These are phyloP conservation scores for Limonium bicolor DNA, from an alignment of 148 eudicot genomes.

Conservation along the genomic window DNA sequence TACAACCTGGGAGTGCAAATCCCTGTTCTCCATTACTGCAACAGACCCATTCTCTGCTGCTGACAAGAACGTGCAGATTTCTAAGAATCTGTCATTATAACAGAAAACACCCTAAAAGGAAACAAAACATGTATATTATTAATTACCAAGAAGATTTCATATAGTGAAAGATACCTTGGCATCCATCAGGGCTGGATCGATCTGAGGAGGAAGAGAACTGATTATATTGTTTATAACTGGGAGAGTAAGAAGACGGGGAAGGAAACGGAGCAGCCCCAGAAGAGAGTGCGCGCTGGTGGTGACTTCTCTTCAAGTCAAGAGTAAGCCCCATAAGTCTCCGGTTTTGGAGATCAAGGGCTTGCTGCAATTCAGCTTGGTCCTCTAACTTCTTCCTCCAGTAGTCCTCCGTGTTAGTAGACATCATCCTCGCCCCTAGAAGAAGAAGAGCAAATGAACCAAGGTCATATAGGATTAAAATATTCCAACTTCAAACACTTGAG, in stretches of 20 bases:
- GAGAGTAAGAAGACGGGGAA: constrained; percentile 14
- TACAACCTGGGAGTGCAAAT: constrained; percentile 12
- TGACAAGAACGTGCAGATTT: too few relatives aligned
- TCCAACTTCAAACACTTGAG: neutral
- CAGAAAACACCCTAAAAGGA: too few relatives aligned
- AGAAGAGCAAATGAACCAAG: neutral
- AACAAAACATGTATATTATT: too few relatives aligned
- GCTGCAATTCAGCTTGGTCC: constrained; percentile 74
- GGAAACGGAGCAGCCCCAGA: constrained; percentile 25
- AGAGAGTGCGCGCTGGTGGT: constrained; percentile 45
- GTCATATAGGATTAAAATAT: neutral
- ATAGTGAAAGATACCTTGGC: constrained; percentile 15
- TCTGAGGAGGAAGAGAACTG: neutral
- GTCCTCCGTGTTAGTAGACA: constrained; percentile 32
- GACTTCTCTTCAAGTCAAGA: constrained; percentile 48
- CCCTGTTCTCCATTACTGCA: constrained; percentile 16
- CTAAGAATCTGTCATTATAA: too few relatives aligned
- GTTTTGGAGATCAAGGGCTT: constrained; percentile 61
- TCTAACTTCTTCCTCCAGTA: constrained; percentile 69
- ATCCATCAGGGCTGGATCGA: constrained; percentile 1
- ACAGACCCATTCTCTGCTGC: constrained; percentile 43
- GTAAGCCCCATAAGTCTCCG: constrained; percentile 59
- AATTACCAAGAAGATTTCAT: too few relatives aligned
- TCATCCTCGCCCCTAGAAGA: constrained; percentile 44
- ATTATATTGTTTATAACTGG: constrained; percentile 1